phyloP scores from a whole-genome alignment of 768 basidiomycete species.

The Imleria badia region DNA sequence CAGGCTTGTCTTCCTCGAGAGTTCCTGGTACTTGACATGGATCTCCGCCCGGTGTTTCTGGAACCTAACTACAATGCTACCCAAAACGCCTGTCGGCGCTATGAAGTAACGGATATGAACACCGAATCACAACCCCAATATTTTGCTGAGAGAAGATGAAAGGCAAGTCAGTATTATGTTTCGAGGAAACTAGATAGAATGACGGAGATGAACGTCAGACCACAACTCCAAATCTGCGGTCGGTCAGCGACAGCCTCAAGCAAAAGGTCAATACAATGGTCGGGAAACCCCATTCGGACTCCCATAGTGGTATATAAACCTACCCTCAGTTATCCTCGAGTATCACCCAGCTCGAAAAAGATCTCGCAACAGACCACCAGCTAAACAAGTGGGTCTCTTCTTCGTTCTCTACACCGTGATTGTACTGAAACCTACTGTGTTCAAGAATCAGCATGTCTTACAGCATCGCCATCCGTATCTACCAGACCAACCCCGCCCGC shows the following conservation, averaged over 20 bases:
- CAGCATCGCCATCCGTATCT: neutral
- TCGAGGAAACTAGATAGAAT: neutral
- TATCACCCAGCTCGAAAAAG: neutral
- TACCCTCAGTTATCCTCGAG: neutral
- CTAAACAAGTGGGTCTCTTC: slow-evolving; percentile 2
- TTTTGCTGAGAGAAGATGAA: neutral
- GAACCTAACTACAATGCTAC: neutral
- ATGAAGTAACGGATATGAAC: neutral
- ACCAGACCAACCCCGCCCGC: slow-evolving; percentile 2
- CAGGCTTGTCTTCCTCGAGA: no score
- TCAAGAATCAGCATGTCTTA: slow-evolving; percentile 9
- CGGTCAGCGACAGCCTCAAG: neutral
- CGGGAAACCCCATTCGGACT: neutral
- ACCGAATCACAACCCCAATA: neutral
- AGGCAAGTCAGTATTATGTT: neutral
- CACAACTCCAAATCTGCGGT: neutral
- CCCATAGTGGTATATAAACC: neutral
- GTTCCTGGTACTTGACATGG: no score
- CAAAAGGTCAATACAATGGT: neutral
- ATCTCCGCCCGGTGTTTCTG: neutral
- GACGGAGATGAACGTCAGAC: neutral
- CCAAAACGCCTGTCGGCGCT: neutral
- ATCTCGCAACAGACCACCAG: neutral
- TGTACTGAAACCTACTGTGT: neutral
- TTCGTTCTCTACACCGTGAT: neutral